These are phyloP conservation scores for Cadophora luteo-olivacea DNA, from an alignment of 2,329 filamentous ascomycete species.

Conservation along the genomic window DNA sequence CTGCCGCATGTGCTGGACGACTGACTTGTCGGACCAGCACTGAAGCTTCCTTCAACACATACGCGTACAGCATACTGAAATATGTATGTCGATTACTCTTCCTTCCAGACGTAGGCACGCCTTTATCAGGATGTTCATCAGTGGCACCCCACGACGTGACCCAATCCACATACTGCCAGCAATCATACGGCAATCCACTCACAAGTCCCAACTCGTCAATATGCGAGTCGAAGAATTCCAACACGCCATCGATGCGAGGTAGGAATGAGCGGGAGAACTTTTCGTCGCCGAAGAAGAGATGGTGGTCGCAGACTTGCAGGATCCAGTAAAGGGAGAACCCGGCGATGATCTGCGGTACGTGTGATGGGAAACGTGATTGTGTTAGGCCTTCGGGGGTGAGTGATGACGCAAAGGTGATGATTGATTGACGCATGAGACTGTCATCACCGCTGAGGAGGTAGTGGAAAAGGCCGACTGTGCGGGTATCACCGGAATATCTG, in stretches of 20 bases:
- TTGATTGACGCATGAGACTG: conserved; percentile 39
- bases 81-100: conserved; percentile 49
- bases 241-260: conserved; percentile 45
- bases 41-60: conserved; percentile 46
- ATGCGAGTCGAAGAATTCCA: conserved; percentile 45
- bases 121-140: conserved; percentile 46
- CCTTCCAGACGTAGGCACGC: conserved; percentile 48
- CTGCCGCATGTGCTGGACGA: conserved; percentile 43
- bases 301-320: conserved; percentile 47
- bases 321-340: conserved; percentile 50
- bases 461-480: conserved; percentile 37
- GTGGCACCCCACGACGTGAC: conserved; percentile 33
- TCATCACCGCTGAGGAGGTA: conserved; percentile 42
- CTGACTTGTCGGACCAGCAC: conserved; percentile 44
- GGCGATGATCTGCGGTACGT: conserved; percentile 47
- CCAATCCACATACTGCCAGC: conserved; percentile 50
- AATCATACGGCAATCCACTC: conserved; percentile 38
- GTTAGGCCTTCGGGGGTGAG: conserved; percentile 43
- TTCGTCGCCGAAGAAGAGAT: conserved; percentile 46
- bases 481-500: conserved; percentile 39
- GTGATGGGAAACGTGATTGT: conserved; percentile 47
- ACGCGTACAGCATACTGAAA: conserved; percentile 50
- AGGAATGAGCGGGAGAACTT: conserved; percentile 44
- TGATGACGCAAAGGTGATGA: conserved; percentile 33
- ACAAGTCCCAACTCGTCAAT: conserved; percentile 41